These are phyloP conservation scores for Lepraria neglecta DNA, from an alignment of 495 filamentous ascomycete species.

Conservation along the genomic window DNA sequence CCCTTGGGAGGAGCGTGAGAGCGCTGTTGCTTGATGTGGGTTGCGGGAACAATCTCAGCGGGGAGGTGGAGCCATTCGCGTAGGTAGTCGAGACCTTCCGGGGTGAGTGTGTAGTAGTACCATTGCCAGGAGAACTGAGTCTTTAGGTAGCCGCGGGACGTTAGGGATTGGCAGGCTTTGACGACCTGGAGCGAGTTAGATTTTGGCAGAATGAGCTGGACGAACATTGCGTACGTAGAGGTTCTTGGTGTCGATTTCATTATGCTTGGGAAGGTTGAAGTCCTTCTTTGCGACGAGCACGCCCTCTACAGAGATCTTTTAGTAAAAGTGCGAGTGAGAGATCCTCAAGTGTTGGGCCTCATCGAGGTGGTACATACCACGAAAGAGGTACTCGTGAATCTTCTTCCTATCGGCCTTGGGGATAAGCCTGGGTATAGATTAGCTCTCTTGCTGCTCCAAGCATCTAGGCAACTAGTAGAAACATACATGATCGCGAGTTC, in stretches of 20 bases:
- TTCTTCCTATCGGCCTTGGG: slow-evolving; percentile 99
- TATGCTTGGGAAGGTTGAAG: slow-evolving; percentile 88
- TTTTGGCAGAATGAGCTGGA: background rate
- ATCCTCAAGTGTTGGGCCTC: background rate
- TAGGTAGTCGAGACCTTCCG: slow-evolving; percentile 99
- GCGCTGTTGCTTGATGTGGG: slow-evolving; percentile 99
- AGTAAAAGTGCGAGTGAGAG: slow-evolving; percentile 12
- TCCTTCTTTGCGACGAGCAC: slow-evolving; percentile 99
- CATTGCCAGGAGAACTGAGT: slow-evolving; percentile 99
- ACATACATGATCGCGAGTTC: slow-evolving; percentile 55
- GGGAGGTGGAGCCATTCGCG: slow-evolving; percentile 99
- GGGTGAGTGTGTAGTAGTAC: slow-evolving; percentile 99
- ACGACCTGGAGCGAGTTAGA: slow-evolving; percentile 55
- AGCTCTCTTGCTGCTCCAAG: background rate
- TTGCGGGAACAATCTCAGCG: slow-evolving; percentile 97
- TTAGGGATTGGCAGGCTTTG: slow-evolving; percentile 96
- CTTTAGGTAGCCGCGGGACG: slow-evolving; percentile 96
- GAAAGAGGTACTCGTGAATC: slow-evolving; percentile 99
- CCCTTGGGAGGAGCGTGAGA: slow-evolving; percentile 95
- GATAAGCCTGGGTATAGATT: slow-evolving; percentile 65
- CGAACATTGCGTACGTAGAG: slow-evolving; percentile 53
- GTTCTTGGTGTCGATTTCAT: slow-evolving; percentile 97
- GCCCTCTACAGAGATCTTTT: slow-evolving; percentile 60
- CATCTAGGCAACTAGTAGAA: background rate
- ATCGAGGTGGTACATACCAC: slow-evolving; percentile 52